Evolutionary conservation across 1,284 basidiomycete genomes (phyloP).

Genomic region (Entoloma clypeatum): DNA sequence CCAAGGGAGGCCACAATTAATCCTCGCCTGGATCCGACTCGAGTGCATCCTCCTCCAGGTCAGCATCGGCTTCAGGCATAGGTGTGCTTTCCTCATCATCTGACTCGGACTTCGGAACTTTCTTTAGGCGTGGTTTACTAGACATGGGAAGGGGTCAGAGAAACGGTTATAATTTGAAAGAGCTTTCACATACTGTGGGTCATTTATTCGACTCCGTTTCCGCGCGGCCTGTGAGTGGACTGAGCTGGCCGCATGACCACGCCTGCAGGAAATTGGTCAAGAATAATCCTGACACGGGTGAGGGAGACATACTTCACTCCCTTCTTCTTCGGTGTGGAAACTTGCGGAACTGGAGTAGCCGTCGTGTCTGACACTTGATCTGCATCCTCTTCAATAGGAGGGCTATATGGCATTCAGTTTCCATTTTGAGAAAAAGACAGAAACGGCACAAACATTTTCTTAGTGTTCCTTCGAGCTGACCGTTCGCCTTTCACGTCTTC

Average conservation of each 20-base stretch:
- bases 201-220: slow-evolving; percentile 15
- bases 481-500: background rate
- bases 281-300: background rate
- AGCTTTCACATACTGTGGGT: slow-evolving; percentile 13
- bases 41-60: too few relatives aligned
- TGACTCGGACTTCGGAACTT: background rate
- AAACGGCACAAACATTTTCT: background rate
- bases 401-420: slow-evolving; percentile 1
- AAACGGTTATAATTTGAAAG: background rate
- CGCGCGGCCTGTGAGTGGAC: slow-evolving; percentile 13
- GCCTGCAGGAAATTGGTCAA: slow-evolving; percentile 5
- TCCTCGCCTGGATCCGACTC: too few relatives aligned
- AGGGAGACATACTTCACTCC: slow-evolving; percentile 17
- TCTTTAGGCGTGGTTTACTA: slow-evolving; percentile 11
- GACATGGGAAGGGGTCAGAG: background rate
- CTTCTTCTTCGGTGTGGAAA: slow-evolving; percentile 18
- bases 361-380: slow-evolving; percentile 28
- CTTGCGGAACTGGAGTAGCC: slow-evolving; percentile 9
- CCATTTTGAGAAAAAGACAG: background rate
- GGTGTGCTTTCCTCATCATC: too few relatives aligned
- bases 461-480: background rate
- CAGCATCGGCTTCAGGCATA: too few relatives aligned
- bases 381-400: slow-evolving; percentile 10
- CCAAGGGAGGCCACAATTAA: too few relatives aligned
- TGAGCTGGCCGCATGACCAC: slow-evolving; percentile 13